phyloP scores from a whole-genome alignment of 2,329 filamentous ascomycete species.

The Fusarium sarcochroum region DNA sequence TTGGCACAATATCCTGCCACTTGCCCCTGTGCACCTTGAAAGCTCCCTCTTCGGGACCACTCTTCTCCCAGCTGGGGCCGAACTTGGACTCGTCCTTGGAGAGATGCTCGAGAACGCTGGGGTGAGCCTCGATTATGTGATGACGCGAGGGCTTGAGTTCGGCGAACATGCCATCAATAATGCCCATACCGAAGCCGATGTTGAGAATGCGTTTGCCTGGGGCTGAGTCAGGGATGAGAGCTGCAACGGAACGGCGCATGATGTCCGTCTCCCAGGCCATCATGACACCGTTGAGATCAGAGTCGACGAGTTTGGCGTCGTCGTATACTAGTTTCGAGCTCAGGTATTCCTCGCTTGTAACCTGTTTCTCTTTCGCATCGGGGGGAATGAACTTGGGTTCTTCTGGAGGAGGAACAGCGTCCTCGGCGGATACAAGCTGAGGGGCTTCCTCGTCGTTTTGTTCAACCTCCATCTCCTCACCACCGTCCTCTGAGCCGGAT shows the following conservation, averaged over 20 bases:
- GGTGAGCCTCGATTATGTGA: slow-evolving; percentile 90
- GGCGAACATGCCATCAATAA: slow-evolving; percentile 83
- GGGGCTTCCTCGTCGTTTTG: slow-evolving; percentile 58
- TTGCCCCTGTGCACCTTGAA: slow-evolving; percentile 76
- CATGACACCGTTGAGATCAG: slow-evolving; percentile 87
- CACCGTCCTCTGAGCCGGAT: slow-evolving; percentile 67
- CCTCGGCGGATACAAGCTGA: slow-evolving; percentile 49
- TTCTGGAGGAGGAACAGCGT: slow-evolving; percentile 50
- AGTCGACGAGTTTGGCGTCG: slow-evolving; percentile 78
- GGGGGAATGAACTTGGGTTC: slow-evolving; percentile 53
- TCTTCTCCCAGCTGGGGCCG: slow-evolving; percentile 67
- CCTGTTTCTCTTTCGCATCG: slow-evolving; percentile 58
- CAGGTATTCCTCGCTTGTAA: slow-evolving; percentile 78
- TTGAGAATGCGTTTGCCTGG: slow-evolving; percentile 81
- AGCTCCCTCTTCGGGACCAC: slow-evolving; percentile 73
- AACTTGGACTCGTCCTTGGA: slow-evolving; percentile 64
- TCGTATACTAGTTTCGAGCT: slow-evolving; percentile 75
- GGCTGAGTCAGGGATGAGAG: slow-evolving; percentile 65
- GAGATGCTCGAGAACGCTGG: slow-evolving; percentile 79
- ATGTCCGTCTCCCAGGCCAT: slow-evolving; percentile 94
- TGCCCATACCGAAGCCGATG: slow-evolving; percentile 92
- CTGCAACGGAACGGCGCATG: slow-evolving; percentile 82
- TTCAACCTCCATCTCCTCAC: slow-evolving; percentile 63
- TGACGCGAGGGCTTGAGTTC: slow-evolving; percentile 76
- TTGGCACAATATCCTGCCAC: slow-evolving; percentile 86